Conservation (phyloP, 768 basidiomycete genomes). For the Hericium rajendrae region DNA sequence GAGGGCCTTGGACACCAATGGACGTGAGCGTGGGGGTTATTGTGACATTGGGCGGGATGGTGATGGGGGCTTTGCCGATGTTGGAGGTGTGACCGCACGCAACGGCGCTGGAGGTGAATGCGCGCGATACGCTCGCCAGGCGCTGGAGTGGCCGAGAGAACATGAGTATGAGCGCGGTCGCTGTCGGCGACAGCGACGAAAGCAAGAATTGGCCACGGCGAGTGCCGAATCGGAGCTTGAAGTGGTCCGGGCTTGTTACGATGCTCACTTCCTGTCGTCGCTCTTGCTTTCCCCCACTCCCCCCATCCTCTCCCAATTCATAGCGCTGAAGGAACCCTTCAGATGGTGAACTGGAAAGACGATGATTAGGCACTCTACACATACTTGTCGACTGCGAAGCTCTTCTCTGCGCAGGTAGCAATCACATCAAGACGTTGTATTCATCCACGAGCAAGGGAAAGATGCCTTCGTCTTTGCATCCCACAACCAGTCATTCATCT, state of each 20-base stretch:
- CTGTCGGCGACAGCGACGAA: not conserved
- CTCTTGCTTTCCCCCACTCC: no score
- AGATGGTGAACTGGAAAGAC: no score
- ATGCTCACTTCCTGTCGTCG: no score
- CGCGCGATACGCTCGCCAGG: conserved; percentile 4
- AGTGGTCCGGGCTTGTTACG: no score
- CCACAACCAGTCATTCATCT: conserved; percentile 27
- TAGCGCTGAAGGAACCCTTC: no score
- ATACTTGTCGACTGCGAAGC: no score
- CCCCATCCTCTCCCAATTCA: no score
- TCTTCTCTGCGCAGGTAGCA: no score
- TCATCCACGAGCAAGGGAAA: no score
- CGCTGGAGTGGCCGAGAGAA: conserved; percentile 3
- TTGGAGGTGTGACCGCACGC: conserved; percentile 26
- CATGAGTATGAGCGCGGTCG: not conserved
- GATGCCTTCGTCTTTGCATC: not conserved
- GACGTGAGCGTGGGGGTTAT: conserved; percentile 26
- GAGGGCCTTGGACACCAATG: conserved; percentile 49
- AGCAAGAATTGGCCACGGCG: not conserved
- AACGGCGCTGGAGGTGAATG: conserved; percentile 6
- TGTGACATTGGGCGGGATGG: conserved; percentile 41
- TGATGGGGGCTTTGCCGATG: conserved; percentile 39
- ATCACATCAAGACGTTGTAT: no score
- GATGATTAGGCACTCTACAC: no score
- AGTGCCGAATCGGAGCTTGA: no score